phyloP scores from a whole-genome alignment of 495 filamentous ascomycete genomes.

The Chaetomium fimeti region DNA sequence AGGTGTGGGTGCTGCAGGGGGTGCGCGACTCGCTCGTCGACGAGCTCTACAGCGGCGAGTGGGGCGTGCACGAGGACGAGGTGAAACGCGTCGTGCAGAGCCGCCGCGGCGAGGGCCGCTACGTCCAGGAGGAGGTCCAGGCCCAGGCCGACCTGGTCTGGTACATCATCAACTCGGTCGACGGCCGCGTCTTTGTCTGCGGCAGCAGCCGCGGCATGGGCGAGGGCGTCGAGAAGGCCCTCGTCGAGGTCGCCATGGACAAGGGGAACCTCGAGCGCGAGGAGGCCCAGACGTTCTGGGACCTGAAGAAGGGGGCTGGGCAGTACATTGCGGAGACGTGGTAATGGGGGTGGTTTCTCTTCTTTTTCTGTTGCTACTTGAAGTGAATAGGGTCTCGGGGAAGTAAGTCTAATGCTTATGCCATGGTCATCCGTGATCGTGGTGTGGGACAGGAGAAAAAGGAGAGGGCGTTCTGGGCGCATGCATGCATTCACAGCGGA shows the following conservation, averaged over 20 bases:
- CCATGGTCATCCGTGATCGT: not conserved
- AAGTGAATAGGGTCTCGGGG: not conserved
- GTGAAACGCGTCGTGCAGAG: constrained; percentile 93
- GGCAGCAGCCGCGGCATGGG: constrained; percentile 95
- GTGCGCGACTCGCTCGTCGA: constrained; percentile 88
- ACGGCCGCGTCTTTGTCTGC: constrained; percentile 93
- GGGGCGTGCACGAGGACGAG: constrained; percentile 88
- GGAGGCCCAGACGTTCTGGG: constrained; percentile 76
- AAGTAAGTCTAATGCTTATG: not conserved
- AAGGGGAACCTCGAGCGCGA: constrained; percentile 73
- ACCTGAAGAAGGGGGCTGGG: constrained; percentile 75
- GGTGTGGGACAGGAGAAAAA: not conserved
- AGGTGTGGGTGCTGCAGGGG: constrained; percentile 99
- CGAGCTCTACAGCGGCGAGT: constrained; percentile 93
- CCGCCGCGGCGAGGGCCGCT: constrained; percentile 69
- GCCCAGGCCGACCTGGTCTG: constrained; percentile 93
- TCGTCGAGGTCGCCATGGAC: constrained; percentile 75
- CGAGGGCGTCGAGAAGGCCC: constrained; percentile 83
- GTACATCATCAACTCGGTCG: constrained; percentile 90
- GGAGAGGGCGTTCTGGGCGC: constrained; percentile 8
- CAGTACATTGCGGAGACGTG: constrained; percentile 84
- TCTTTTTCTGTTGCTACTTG: not conserved
- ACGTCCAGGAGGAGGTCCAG: constrained; percentile 83
- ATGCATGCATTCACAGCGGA: constrained; percentile 9
- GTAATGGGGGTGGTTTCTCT: constrained; percentile 33